Base-by-base conservation (phyloP, 768 basidiomycete species). In the Botryobasidium botryosum region DNA sequence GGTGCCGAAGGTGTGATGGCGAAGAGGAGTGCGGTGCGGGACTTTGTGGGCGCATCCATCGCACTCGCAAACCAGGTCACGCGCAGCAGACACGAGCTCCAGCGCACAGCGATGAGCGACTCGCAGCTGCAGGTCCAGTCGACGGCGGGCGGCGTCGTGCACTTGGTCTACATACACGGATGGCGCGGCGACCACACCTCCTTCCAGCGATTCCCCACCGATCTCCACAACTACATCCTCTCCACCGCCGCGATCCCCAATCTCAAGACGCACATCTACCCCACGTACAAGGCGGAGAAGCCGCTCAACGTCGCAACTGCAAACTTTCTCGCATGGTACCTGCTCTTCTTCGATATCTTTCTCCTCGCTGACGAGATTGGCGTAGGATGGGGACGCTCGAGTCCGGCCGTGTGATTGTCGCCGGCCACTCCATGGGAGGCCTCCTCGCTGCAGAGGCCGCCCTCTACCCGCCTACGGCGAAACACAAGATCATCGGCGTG, bases 131-230 rank as follows among this genome's bases (percentile, higher is more conserved):
- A n/a, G n/a, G n/a, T n/a, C n/a, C n/a, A n/a, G 32, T n/a, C 32
- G 32, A 10, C 32, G 32, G 32, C 32, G n/a, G 10, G 32, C n/a
- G 32, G n/a, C 31, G 17, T 17, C 31, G 8, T 33, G 31, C 47
- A 48, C 21, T 6, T 48, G 3, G 45, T 49, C 40, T 46, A 29
- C 17, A 46, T 46, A 15, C 48, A 49, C 23, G 48, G 48, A 1
- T 49, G 47, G 28, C 37, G 45, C 7, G 48, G 48, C 21, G 48
- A 49, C 38, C 48, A 49, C 32, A 49, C 48, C 18, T 40, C 37
- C 5, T 49, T 49, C 28, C 48, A 49, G 26, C 38, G 40, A 18
- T 49, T 49, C 21, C 48, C 48, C 31, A 49, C 48, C 6, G 45
- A 49, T 31, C 17, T 49, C 15, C 48, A 49, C 37, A n/a, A 15